Evolutionary conservation across 2,329 filamentous ascomycete species (phyloP), one percentile per base, ranked within the genome.

Genomic region (Aspergillus sp.): DNA sequence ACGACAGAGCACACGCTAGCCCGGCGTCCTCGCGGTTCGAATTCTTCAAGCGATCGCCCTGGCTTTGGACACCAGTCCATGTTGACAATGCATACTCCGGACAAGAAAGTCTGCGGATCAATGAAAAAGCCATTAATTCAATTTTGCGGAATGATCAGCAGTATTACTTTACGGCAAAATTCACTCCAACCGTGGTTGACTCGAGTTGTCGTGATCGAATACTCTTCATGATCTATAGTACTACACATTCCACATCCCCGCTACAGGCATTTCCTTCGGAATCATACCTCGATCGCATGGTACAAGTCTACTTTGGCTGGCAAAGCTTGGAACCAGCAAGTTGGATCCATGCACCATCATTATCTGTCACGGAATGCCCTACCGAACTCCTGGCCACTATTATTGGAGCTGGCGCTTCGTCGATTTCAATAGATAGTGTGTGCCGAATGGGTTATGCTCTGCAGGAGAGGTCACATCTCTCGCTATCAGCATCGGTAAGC

Each of bases 21-120:
- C 51, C 51, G 3, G 51, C 51, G 30, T 54, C 51, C 2, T 54
- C 51, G 5, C 51, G 51, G 0, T 54, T 54, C 30, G 51, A 54
- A 41, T 39, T 54, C 32, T 54, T 54, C 51, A 41, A 39, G 30
- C 30, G 30, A 19, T 54, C 51, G 7, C 51, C 51, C 7, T 54
- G 51, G 51, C 51, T 54, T 19, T 54, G 51, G 51, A 54, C 51
- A 13, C 51, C 51, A 15, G 51, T 54, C 28, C 30, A 25, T 32
- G 32, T 54, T 19, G 51, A 54, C 51, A 32, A 54, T 23, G 51
- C 51, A 10, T 54, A 54, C 30, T 30, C 51, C 5, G 32, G 30
- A 2, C 51, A 54, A 21, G 17, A 54, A 9, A 54, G 25, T 19
- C 51, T 54, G 1, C 9, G 30, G 30, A 19, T 54, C n/a, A 41